Percentiles rank a stretch among this genome's conserved stretches.
phyloP scores from a whole-genome alignment of 495 filamentous ascomycete species.

The Xylaria intraflava region DNA sequence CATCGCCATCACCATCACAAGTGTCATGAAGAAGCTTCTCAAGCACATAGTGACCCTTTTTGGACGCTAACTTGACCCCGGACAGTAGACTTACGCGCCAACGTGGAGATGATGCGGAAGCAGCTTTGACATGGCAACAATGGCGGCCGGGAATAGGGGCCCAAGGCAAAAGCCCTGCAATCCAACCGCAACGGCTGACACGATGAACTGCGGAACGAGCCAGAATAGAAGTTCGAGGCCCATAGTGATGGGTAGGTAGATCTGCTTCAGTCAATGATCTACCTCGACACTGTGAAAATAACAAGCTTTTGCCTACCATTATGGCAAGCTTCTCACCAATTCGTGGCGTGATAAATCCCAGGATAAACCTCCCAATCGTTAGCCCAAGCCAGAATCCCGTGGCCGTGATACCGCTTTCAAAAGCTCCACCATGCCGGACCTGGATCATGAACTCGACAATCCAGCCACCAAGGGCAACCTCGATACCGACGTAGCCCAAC shows the following conservation, averaged over 20 bases:
- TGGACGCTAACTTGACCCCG: background rate
- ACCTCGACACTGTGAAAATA: constrained; percentile 36
- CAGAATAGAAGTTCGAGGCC: constrained; percentile 72
- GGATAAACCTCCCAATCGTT: constrained; percentile 64
- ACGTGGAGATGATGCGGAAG: constrained; percentile 74
- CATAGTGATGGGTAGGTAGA: constrained; percentile 57
- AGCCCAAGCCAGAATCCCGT: constrained; percentile 83
- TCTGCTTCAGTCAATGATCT: constrained; percentile 29
- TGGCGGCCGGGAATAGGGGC: constrained; percentile 71
- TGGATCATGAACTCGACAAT: constrained; percentile 79
- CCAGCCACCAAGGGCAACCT: constrained; percentile 83
- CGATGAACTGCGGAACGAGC: constrained; percentile 71
- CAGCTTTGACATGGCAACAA: constrained; percentile 75
- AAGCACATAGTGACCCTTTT: too few relatives aligned
- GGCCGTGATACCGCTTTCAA: constrained; percentile 68
- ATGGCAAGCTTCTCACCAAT: constrained; percentile 68
- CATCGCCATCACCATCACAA: background rate
- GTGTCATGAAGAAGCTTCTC: too few relatives aligned
- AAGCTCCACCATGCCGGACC: constrained; percentile 63
- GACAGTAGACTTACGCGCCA: constrained; percentile 33
- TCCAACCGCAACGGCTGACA: constrained; percentile 64
- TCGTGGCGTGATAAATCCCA: constrained; percentile 60
- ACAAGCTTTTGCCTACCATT: constrained; percentile 16
- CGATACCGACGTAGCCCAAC: constrained; percentile 74
- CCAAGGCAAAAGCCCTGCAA: constrained; percentile 76